These are phyloP conservation scores for Entomortierella beljakovae DNA, from an alignment of 192 early-diverging fungal genomes.

Conservation along the genomic window DNA sequence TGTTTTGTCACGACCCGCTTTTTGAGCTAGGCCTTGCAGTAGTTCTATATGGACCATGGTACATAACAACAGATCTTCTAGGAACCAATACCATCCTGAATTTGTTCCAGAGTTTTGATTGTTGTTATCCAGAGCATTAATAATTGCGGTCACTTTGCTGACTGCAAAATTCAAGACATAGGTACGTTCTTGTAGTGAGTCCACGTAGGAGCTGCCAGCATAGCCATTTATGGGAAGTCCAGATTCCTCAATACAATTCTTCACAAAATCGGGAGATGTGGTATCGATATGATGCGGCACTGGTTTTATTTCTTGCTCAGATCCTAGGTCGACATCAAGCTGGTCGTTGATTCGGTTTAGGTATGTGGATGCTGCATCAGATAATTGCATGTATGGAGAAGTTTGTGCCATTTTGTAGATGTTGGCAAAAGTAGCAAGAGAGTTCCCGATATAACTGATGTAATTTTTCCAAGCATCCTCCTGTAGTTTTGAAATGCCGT, in stretches of 20 bases:
- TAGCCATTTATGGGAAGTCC: slow-evolving; percentile 37
- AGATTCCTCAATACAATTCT: slow-evolving; percentile 45
- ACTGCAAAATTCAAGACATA: slow-evolving; percentile 14
- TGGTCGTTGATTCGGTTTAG: slow-evolving; percentile 29
- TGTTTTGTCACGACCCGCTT: slow-evolving; percentile 4
- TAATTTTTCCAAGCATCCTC: slow-evolving; percentile 19
- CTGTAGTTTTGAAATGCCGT: slow-evolving; percentile 22
- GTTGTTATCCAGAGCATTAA: background rate
- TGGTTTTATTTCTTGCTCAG: background rate
- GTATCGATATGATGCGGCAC: background rate
- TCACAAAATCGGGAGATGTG: slow-evolving; percentile 16
- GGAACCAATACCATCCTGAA: slow-evolving; percentile 52
- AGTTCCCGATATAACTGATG: background rate
- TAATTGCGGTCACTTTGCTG: background rate
- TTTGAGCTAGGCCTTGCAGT: slow-evolving; percentile 1
- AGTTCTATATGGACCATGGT: background rate
- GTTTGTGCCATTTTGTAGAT: slow-evolving; percentile 7
- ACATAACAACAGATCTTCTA: slow-evolving; percentile 34
- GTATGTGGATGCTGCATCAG: slow-evolving; percentile 42
- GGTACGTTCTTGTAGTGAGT: slow-evolving; percentile 27
- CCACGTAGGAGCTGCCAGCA: slow-evolving; percentile 23
- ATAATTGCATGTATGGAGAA: slow-evolving; percentile 33
- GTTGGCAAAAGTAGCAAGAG: background rate
- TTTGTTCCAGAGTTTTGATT: background rate
- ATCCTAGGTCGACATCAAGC: background rate